Conservation (phyloP, 495 filamentous ascomycete species). For the Penicillium diatomitis region DNA sequence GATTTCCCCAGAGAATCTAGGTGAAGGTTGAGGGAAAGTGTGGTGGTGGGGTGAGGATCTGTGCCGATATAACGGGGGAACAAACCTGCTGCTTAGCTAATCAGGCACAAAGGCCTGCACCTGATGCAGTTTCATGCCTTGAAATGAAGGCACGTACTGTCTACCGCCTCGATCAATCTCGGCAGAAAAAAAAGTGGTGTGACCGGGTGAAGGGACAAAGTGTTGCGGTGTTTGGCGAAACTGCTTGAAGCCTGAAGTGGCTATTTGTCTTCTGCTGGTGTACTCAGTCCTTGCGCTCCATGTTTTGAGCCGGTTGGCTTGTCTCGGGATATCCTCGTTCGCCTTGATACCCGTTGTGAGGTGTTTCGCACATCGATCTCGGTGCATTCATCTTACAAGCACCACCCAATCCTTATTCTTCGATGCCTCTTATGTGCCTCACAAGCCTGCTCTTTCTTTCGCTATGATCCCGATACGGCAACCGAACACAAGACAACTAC, state of each 20-base stretch:
- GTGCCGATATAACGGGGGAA: constrained; percentile 2
- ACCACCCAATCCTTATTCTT: neutral
- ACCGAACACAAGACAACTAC: neutral
- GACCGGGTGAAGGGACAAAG: too few species aligned
- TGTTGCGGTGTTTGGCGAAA: too few species aligned
- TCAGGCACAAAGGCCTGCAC: constrained; percentile 22
- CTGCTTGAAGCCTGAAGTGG: too few species aligned
- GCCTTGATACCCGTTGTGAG: too few species aligned
- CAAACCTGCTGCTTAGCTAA: constrained; percentile 23
- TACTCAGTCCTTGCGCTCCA: too few species aligned
- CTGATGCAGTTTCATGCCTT: constrained; percentile 5
- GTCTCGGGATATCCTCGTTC: too few species aligned
- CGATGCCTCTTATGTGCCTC: neutral
- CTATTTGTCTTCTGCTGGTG: too few species aligned
- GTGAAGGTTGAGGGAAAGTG: constrained; percentile 10
- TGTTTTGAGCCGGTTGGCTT: too few species aligned
- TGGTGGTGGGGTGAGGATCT: constrained; percentile 11
- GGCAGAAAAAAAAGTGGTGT: constrained; percentile 7
- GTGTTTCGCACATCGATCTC: too few species aligned
- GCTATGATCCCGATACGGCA: constrained; percentile 12
- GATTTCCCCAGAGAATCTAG: constrained; percentile 10
- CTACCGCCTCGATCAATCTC: constrained; percentile 12
- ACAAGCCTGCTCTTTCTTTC: neutral
- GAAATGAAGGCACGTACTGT: neutral
- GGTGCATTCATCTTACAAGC: neutral